Evolutionary conservation across 805 yeast genomes (phyloP), one percentile per base, ranked within the genome.

Genomic region (Candida boleticola): DNA sequence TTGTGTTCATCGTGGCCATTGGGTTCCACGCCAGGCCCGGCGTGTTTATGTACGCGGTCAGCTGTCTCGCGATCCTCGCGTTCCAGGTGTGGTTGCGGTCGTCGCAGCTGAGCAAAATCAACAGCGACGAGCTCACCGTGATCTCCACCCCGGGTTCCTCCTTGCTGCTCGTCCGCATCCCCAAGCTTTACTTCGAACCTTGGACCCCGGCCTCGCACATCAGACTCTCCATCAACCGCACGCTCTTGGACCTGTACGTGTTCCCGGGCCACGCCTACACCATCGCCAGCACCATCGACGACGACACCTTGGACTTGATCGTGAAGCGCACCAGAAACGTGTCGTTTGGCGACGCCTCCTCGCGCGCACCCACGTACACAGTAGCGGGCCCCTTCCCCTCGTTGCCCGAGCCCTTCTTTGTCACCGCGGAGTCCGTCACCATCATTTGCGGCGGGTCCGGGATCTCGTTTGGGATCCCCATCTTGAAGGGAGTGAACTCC

Each of bases 361-460:
- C 27, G 27, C 27, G 7, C 11, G 27, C 10, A 7, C 11, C 27
- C 10, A 23, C 27, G 11, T 7, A 23, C 7, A 31, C 21, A 19
- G 22, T 17, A 9, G 43, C 59, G 5, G 58, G 55, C 2, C 71
- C 70, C 5, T 76, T 62, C 51, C 68, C 76, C 3, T 68, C 83
- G 3, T 42, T 79, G 3, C 65, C 74, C 10, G 47, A 53, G 10
- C 62, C 66, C 16, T 74, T 78, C 45, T 72, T 77, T 46, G 59
- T 63, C 30, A 68, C 77, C 0, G 81, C 77, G 0, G 73, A 72
- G 26, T 72, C 75, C 30, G 74, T 80, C 1, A 56, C 67, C 13
- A 69, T 84, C 16, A 67, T 84, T 1, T 77, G 83, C 47, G 92
- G 90, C 11, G 93, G 93, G 0, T 77, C 88, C 1, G 90, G 92